Evolutionary conservation across 1,284 basidiomycete genomes (phyloP), one percentile per base, ranked within the genome.

Genomic region (Phlebopus sp.): DNA sequence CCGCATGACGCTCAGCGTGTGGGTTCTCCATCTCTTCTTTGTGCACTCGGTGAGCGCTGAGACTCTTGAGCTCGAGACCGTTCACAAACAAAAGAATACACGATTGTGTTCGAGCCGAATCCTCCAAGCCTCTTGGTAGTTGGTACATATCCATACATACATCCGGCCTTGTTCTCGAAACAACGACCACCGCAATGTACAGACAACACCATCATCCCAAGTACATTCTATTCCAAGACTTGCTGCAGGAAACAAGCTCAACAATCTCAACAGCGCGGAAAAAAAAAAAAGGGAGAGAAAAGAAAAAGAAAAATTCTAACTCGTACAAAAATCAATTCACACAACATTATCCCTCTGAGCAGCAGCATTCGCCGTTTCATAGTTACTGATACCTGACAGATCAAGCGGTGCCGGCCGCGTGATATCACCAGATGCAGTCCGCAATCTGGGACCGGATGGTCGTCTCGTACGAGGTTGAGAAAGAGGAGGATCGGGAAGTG

Each of bases 1-100:
- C 82, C 29, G 89, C 90, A 65, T 97, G 93, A 51, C 90, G 78
- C 67, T 94, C 91, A 52, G 92, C 90, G 62, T 96, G 90, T 21
- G 89, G 91, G 65, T 92, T 93, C 69, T 93, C 89, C 91, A 94
- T 93, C 42, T 40, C 15, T 37, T 14, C 7, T 13, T 34, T 5
- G 19, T n/a, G 23, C 19, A 23, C 42, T 25, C 25, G 25, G 8
- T 25, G 25, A 25, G 8, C 25, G n/a, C n/a, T n/a, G n/a, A n/a
- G n/a, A n/a, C n/a, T n/a, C n/a, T n/a, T n/a, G n/a, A n/a, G n/a
- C n/a, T 23, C 21, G 18, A 21, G 18, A 19, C 8, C 10, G 36
- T 37, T n/a, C 19, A 21, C 37, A 15, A 27, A 27, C n/a, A 39
- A 39, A 39, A 7, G 15, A 29, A 9, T 29, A 29, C 27, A 9